A percentile compares a stretch with the other conserved stretches of the same genome.
Evolutionary conservation across 2,329 filamentous ascomycete species (phyloP).

Genomic region (Aspergillus viridinutans): DNA sequence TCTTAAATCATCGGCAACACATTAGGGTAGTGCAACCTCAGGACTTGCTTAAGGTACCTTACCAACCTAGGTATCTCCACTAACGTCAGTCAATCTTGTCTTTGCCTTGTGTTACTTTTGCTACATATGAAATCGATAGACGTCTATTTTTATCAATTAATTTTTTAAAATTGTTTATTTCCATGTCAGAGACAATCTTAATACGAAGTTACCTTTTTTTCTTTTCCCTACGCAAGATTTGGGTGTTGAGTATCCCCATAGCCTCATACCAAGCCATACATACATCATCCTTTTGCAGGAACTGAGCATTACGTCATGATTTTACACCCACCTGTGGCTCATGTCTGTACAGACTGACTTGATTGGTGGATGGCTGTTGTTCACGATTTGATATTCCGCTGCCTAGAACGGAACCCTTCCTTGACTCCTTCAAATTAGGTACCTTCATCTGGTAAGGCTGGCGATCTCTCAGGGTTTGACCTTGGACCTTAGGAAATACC

Average conservation of each 20-base stretch:
- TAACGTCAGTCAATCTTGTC: neutral
- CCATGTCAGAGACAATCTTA: neutral
- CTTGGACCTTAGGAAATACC: neutral
- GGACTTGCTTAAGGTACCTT: neutral
- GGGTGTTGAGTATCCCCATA: neutral
- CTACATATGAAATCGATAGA: neutral
- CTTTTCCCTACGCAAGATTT: neutral
- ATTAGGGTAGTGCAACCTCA: neutral
- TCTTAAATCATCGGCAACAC: slow-evolving; percentile 7
- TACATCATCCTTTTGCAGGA: neutral
- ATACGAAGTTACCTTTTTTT: neutral
- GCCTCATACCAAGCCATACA: neutral
- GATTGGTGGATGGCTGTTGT: slow-evolving; percentile 6
- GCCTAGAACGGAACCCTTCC: slow-evolving; percentile 2
- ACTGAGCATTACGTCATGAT: slow-evolving; percentile 9
- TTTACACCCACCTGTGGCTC: slow-evolving; percentile 8
- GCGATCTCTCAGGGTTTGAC: neutral
- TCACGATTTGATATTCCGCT: slow-evolving; percentile 4
- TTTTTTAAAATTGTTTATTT: neutral
- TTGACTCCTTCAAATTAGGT: neutral
- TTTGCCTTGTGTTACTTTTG: neutral
- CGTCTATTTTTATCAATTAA: neutral
- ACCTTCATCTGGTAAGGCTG: neutral
- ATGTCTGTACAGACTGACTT: neutral
- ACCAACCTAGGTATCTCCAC: neutral